Conservation (phyloP, 164 flowering plant species). For the Houttuynia cordata region DNA sequence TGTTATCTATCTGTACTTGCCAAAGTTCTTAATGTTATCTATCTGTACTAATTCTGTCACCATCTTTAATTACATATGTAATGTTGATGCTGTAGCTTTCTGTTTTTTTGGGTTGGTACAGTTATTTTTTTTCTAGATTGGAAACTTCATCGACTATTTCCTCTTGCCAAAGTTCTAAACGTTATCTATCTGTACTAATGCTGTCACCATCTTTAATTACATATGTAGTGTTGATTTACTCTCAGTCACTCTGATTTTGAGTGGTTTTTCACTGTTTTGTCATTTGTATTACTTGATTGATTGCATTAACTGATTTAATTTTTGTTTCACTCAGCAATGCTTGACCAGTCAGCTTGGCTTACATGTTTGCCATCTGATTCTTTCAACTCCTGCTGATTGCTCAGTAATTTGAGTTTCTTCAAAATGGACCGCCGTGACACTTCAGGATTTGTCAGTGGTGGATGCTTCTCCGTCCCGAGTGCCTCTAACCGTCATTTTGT, state of each 20-base stretch:
- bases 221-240: background rate
- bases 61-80: too few relatives aligned
- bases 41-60: background rate
- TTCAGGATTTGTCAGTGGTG: slow-evolving; percentile 98
- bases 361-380: slow-evolving; percentile 5
- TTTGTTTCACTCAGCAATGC: slow-evolving; percentile 3
- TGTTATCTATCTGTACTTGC: too few relatives aligned
- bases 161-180: background rate
- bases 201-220: too few relatives aligned
- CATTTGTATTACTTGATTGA: too few relatives aligned
- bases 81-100: background rate
- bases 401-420: slow-evolving; percentile 5
- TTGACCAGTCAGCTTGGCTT: slow-evolving; percentile 4
- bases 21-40: too few relatives aligned
- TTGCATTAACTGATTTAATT: background rate
- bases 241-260: too few relatives aligned
- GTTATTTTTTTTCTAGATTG: background rate
- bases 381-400: slow-evolving; percentile 14
- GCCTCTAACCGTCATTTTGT: slow-evolving; percentile 29
- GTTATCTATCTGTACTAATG: background rate
- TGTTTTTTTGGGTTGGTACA: background rate
- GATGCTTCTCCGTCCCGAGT: slow-evolving; percentile 28
- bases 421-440: slow-evolving; percentile 90
- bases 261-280: background rate
- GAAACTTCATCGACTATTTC: background rate